phyloP scores from a whole-genome alignment of 495 filamentous ascomycete genomes.

The Parachaetomium inaequale region DNA sequence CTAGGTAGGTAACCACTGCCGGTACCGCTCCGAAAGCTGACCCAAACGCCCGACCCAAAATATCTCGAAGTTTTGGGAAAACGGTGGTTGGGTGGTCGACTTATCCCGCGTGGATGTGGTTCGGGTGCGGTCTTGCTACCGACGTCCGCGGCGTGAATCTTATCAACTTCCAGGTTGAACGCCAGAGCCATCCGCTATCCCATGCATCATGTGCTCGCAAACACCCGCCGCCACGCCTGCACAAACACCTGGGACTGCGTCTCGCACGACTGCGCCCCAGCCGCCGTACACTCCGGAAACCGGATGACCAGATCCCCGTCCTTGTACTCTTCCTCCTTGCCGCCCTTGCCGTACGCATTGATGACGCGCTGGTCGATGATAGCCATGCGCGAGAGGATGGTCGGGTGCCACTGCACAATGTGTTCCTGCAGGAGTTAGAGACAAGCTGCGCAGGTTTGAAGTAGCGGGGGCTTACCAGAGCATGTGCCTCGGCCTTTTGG shows the following conservation, averaged over 20 bases:
- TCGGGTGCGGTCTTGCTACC: too few species aligned
- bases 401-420: slow-evolving; percentile 98
- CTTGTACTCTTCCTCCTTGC: slow-evolving; percentile 54
- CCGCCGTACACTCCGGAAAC: slow-evolving; percentile 66
- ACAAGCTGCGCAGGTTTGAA: neutral
- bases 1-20: neutral
- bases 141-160: too few species aligned
- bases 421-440: slow-evolving; percentile 58
- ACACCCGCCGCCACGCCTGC: slow-evolving; percentile 42
- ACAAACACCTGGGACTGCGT: slow-evolving; percentile 53
- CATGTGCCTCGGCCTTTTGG: slow-evolving; percentile 89
- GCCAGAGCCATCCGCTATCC: neutral
- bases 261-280: slow-evolving; percentile 59
- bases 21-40: neutral
- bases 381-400: slow-evolving; percentile 81
- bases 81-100: too few species aligned
- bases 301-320: slow-evolving; percentile 85
- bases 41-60: neutral
- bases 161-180: neutral
- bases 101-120: too few species aligned
- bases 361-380: slow-evolving; percentile 77
- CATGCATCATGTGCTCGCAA: neutral
- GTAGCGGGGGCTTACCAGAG: slow-evolving; percentile 59
- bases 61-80: neutral
- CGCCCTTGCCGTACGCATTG: slow-evolving; percentile 62